Evolutionary conservation across 1,284 basidiomycete genomes (phyloP), one percentile per base, ranked within the genome.

Genomic region (Heterobasidion irregulare): DNA sequence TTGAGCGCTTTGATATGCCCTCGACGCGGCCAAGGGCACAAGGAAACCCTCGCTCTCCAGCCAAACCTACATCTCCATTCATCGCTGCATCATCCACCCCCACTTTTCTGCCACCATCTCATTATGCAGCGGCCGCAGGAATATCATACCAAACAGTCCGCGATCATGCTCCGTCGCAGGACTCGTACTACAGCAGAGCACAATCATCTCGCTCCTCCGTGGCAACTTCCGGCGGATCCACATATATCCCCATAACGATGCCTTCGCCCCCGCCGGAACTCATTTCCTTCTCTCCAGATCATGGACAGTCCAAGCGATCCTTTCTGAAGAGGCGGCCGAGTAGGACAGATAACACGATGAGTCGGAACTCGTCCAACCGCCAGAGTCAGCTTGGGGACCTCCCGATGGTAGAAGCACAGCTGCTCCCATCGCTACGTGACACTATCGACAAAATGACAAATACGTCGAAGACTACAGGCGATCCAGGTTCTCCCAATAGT

Each of bases 381-480:
- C 72, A 72, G 60, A 80, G 76, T 58, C 71, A 76, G 52, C 67
- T 81, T 18, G 72, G 69, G 4, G 77, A 78, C 53, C 66, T 86
- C 2, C 80, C 81, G 2, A 67, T 79, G 19, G 65, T 86, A 26
- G 86, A 89, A 60, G 71, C 78, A 0, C 78, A 84, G 34, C 71
- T 88, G 10, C 66, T 89, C 32, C 86, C 86, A 8, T 83, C 84
- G 19, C 70, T 88, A 38, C 73, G 78, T 38, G 85, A 88, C 57
- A 89, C 86, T 0, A 77, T 88, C 41, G 77, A 83, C 60, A 77
- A 78, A 47, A 89, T 88, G 86, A 89, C 85, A 4, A 67, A 70
- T 35, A 61, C 60, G 6, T 54, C 12, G 18, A 41, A 41, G 10
- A 8, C 38, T 10, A 5, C 38, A 10, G n/a, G 10, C 38, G n/a